Evolutionary conservation across 2,329 filamentous ascomycete species (phyloP).

Genomic region (Colletotrichum tropicicola): DNA sequence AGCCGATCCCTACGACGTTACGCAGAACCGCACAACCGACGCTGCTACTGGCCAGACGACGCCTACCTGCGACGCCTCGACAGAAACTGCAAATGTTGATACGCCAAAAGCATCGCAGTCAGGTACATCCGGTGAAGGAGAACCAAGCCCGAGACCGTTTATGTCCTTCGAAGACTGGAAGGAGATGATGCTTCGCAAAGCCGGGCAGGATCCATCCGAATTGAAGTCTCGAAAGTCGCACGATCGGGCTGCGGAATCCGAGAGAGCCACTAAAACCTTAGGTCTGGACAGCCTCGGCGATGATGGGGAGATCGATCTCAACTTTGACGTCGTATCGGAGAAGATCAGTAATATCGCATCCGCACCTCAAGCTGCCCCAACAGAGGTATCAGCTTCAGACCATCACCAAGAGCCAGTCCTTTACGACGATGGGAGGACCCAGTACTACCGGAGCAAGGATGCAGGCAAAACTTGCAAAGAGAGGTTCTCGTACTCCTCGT

Average conservation of each 20-base stretch:
- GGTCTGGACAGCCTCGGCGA: constrained; percentile 85
- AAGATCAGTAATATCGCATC: constrained; percentile 42
- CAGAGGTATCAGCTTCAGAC: constrained; percentile 19
- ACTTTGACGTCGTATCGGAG: constrained; percentile 61
- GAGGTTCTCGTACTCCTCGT: constrained; percentile 96
- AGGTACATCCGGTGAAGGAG: constrained; percentile 12
- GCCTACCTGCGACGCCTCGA: constrained; percentile 30
- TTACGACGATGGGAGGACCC: constrained; percentile 58
- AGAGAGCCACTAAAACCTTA: constrained; percentile 61
- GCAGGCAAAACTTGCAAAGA: constrained; percentile 98
- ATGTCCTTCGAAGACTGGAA: constrained; percentile 99
- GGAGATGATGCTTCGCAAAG: constrained; percentile 86
- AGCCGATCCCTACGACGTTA: constrained; percentile 27
- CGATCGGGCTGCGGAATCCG: constrained; percentile 58
- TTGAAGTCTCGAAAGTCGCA: constrained; percentile 69
- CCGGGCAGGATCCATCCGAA: constrained; percentile 71
- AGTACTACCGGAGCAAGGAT: constrained; percentile 80
- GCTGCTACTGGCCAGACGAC: neutral
- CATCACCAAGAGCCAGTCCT: constrained; percentile 50
- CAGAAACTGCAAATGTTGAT: neutral
- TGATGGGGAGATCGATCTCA: constrained; percentile 80
- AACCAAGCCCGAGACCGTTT: constrained; percentile 65
- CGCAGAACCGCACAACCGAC: neutral
- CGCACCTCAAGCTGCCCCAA: constrained; percentile 7
- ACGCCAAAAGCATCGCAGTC: neutral